Base-by-base conservation (phyloP, 108 stramenopile genomes). In the Fragilariopsis cylindrus region DNA sequence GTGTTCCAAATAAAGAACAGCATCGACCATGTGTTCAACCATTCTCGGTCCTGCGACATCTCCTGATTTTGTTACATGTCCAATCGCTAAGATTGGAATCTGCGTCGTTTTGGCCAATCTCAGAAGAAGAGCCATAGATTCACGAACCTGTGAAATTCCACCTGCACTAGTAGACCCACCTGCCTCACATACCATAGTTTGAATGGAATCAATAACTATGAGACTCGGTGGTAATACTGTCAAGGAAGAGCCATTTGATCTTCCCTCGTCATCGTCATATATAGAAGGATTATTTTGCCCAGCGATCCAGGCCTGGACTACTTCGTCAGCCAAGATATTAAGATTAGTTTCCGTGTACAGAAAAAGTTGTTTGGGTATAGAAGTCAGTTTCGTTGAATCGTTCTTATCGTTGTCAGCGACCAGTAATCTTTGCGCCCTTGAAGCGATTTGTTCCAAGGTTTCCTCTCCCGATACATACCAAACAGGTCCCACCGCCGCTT, bases 1-100 rank as follows among this genome's bases (percentile, higher is more conserved):
- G 46, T 67, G 54, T 79, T 98, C 96, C 60, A 98, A 69, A 66
- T 93, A 96, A 21, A 97, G 68, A 40, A 98, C 96, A 30, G 90
- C 86, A 81, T 98, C 98, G 1, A 98, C 98, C 95, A 97, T 95
- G 83, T 98, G 98, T 76, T 98, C 98, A 43, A 98, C 94, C 21
- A 95, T 95, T 44, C 92, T 83, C 2, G 98, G 98, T 5, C 98
- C 98, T 2, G 97, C 98, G 5, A 98, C 93, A 78, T 91, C 91
- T 15, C 97, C 97, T 54, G 71, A 71, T 75, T 98, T 98, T 41
- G 96, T 98, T 8, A 98, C 96, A 71, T 98, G 98, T 46, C 98
- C 98, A 21, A 97, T 92, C 48, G 96, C 76, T 11, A 98, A 60
- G 39, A 98, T 90, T 0, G 97, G 93, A 16, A 96, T 88, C 7